These are phyloP conservation scores for Sicyos baderoa DNA, from an alignment of 306 rosid species.

Conservation along the genomic window DNA sequence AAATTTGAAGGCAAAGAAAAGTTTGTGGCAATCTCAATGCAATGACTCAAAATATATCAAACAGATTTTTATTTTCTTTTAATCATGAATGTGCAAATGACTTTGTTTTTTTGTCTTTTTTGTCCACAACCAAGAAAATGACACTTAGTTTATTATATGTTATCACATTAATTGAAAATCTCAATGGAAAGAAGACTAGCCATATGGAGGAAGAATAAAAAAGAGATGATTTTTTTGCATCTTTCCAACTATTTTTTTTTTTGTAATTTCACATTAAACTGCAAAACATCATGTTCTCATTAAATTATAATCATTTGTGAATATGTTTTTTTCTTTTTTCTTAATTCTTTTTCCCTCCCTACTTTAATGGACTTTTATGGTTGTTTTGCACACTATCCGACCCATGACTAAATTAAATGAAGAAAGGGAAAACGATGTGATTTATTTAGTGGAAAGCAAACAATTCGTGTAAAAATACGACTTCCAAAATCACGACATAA, in stretches of 20 bases:
- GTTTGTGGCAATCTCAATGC: constrained; percentile 13
- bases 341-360: too few species aligned
- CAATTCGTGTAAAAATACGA: too few species aligned
- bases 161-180: not conserved
- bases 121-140: constrained; percentile 9
- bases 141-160: not conserved
- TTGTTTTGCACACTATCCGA: too few species aligned
- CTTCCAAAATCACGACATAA: too few species aligned
- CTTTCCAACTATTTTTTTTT: not conserved
- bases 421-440: too few species aligned
- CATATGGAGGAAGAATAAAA: not conserved
- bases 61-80: not conserved
- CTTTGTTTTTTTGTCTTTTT: not conserved
- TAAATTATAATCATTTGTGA: not conserved
- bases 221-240: not conserved
- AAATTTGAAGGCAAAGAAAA: constrained; percentile 18
- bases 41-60: not conserved
- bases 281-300: not conserved
- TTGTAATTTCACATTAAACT: not conserved
- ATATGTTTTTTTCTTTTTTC: too few species aligned
- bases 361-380: too few species aligned
- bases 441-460: too few species aligned
- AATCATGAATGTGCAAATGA: not conserved
- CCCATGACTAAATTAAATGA: too few species aligned
- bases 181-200: not conserved